A percentile compares a stretch with the other conserved stretches of the same genome.
Evolutionary conservation across 306 rosid species (phyloP).

Genomic region (Rosa persica): DNA sequence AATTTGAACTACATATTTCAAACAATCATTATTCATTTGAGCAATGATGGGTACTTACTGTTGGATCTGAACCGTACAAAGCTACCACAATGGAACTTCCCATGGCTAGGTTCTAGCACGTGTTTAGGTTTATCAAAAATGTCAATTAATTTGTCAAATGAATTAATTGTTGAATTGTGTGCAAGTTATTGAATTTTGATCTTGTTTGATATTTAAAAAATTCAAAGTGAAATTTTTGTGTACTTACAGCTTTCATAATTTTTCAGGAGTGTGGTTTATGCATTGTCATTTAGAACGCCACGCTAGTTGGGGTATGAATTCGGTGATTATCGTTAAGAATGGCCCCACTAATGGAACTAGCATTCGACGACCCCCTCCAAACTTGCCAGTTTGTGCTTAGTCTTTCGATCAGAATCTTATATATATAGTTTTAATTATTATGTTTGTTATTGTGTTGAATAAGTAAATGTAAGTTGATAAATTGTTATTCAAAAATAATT

Average conservation of each 20-base stretch:
- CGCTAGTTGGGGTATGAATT: constrained; percentile 20
- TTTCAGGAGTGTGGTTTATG: constrained; percentile 4
- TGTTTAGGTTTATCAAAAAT: no score
- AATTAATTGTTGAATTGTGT: background rate
- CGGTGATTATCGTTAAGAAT: constrained; percentile 23
- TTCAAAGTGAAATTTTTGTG: no score
- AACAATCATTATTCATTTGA: no score
- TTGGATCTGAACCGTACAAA: no score
- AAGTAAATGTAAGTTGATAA: no score
- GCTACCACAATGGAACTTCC: no score
- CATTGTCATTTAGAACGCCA: constrained; percentile 23
- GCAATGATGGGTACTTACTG: no score
- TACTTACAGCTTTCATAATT: background rate
- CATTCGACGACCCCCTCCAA: constrained; percentile 9
- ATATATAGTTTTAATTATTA: background rate
- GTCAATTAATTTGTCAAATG: background rate
- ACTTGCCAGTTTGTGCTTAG: constrained; percentile 11
- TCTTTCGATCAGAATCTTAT: background rate
- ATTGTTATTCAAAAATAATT: no score
- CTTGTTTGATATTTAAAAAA: no score
- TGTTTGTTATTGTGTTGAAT: background rate
- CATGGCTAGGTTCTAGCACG: no score
- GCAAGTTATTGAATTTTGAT: no score
- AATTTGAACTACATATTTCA: no score
- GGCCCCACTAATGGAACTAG: constrained; percentile 7